phyloP scores from a whole-genome alignment of 164 flowering plant species.

The Sextonia rubra region DNA sequence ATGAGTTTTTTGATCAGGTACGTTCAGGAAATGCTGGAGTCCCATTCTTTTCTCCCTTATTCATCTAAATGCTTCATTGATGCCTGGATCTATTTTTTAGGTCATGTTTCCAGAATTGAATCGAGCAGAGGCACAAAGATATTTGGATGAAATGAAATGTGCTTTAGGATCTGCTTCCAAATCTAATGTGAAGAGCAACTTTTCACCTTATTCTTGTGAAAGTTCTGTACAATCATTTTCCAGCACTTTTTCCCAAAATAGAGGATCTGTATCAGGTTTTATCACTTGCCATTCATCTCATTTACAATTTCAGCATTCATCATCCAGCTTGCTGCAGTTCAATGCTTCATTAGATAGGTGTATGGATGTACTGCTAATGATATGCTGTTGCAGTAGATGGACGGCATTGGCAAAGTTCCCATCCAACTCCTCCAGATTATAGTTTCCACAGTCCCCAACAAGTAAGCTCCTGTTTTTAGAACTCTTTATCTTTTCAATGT shows the following conservation, averaged over 20 bases:
- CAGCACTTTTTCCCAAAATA: constrained; percentile 17
- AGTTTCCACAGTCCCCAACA: constrained; percentile 14
- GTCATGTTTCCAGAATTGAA: constrained; percentile 47
- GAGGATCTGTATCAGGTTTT: constrained; percentile 26
- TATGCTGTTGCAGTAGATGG: constrained; percentile 22
- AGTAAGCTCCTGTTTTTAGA: constrained; percentile 15
- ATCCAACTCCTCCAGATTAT: constrained; percentile 14
- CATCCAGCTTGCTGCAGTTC: not conserved
- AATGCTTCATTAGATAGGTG: not conserved
- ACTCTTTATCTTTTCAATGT: not conserved
- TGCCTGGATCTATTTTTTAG: constrained; percentile 17
- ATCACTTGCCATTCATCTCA: not conserved
- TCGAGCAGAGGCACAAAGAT: constrained; percentile 35
- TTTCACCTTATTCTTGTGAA: constrained; percentile 21
- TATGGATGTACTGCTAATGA: constrained; percentile 7
- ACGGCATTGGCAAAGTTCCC: constrained; percentile 18
- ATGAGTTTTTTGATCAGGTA: constrained; percentile 64
- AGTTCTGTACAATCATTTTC: constrained; percentile 23
- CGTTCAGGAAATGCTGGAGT: not conserved
- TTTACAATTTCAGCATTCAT: not conserved
- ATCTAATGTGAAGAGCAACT: constrained; percentile 6
- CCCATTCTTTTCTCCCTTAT: not conserved
- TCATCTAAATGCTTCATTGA: constrained; percentile 1
- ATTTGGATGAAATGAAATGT: constrained; percentile 55
- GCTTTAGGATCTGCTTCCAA: constrained; percentile 21